Conservation (phyloP, 257 asterid species). For the Handroanthus guayacan region DNA sequence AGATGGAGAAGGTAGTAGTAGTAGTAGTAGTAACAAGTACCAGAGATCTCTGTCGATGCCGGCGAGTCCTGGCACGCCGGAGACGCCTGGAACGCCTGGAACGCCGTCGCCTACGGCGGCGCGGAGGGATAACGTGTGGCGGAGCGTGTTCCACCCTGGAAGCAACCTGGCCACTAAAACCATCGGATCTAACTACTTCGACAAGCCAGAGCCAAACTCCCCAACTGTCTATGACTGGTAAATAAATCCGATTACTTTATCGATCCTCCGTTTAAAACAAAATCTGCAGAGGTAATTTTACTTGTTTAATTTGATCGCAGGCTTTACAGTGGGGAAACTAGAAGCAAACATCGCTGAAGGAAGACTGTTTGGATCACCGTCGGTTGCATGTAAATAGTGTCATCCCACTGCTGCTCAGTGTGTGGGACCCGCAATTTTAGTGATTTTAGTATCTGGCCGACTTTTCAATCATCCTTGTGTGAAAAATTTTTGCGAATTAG, state of each 20-base stretch:
- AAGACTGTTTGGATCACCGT: not conserved
- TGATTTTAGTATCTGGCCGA: not conserved
- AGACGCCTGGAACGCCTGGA: conserved; percentile 67
- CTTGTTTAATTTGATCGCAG: conserved; percentile 43
- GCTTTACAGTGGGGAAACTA: conserved; percentile 89
- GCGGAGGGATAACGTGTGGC: conserved; percentile 84
- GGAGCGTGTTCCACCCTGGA: conserved; percentile 98
- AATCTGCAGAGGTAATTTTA: not conserved
- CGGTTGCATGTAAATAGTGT: conserved; percentile 49
- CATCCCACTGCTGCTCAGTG: not conserved
- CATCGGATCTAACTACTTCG: conserved; percentile 77
- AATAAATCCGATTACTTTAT: not conserved
- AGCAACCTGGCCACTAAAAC: conserved; percentile 80
- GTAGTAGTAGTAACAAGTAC: conserved; percentile 53
- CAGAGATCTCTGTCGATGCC: conserved; percentile 75
- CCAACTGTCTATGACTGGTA: conserved; percentile 99
- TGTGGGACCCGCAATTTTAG: not conserved
- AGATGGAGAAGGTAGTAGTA: conserved; percentile 53
- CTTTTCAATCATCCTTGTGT: not conserved
- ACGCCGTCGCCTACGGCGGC: conserved; percentile 62
- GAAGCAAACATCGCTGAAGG: conserved; percentile 77
- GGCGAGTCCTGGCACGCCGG: conserved; percentile 51
- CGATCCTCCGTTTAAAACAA: not conserved
- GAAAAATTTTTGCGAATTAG: too few species aligned
- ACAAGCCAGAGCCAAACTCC: conserved; percentile 86